Evolutionary conservation across 2,329 filamentous ascomycete species (phyloP), one percentile per base, ranked within the genome.

Genomic region (Cordyceps fumosorosea): DNA sequence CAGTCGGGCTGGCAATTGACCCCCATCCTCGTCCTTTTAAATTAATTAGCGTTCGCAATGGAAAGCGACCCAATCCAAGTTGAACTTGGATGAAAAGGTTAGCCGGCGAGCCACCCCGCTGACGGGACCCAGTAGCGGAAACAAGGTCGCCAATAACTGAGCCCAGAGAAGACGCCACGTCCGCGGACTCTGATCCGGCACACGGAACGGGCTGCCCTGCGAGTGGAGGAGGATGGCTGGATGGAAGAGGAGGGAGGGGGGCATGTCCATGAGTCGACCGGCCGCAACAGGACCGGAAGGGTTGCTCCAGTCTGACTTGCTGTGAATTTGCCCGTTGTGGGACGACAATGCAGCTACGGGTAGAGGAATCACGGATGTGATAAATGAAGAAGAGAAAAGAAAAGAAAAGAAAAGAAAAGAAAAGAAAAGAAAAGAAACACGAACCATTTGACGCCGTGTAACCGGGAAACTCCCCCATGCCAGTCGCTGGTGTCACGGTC

Each of bases 121-220:
- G 42, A 40, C 20, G 16, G 58, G 58, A 47, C 58, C 58, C 37
- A 54, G 44, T 22, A 42, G 53, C 52, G 52, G 60, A 56, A 62
- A 50, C 52, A 51, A 20, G 24, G 10, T n/a, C 60, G 60, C 60
- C 52, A 56, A 52, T 56, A 56, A 50, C 24, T 3, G 22, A 34
- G 32, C 24, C 14, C 52, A 5, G 22, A 51, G 34, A 11, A 7
- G 20, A 52, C 59, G 59, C 60, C 60, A 62, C 24, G 52, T 56
- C 60, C 60, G 60, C 60, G 60, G 60, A 56, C 60, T 62, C 32
- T 56, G 29, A 32, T 40, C 32, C 44, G 52, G 44, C 18, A 44
- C 14, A 22, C 24, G 48, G 57, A 55, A 48, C 22, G 10, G 37
- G 24, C 18, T 51, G 45, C 7, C 8, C 18, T 51, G 22, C 20